Evolutionary conservation across 2,329 filamentous ascomycete species (phyloP), one percentile per base, ranked within the genome.

Genomic region (Plenodomus tracheiphilus): DNA sequence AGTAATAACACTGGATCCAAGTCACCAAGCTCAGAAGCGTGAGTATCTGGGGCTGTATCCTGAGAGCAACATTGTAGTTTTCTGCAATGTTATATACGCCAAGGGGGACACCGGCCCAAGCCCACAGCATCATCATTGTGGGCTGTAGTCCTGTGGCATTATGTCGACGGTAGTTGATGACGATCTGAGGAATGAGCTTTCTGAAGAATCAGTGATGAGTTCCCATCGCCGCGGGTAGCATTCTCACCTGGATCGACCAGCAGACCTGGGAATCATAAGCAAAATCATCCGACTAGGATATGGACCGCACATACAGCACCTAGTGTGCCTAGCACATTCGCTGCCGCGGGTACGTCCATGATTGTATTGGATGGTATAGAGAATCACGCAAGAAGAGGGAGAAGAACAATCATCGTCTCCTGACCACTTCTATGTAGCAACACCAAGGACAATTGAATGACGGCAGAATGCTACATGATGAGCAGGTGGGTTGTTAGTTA

Each of bases 61-160:
- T 70, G 1, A 83, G 62, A 2, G 81, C 79, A 35, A 82, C 62
- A 51, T 81, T 82, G 69, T 81, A 80, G 15, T 76, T 61, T 43
- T 77, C 74, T 1, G 79, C 78, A 30, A 83, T 81, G 54, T 82
- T 83, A 65, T 83, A 83, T 11, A 82, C 79, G 2, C 86, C 86
- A 0, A 89, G 74, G 0, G 85, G 85, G 0, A 88, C 81, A 0
- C 86, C 86, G 1, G 86, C 86, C 73, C 78, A 82, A 0, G 84
- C 83, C 80, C 86, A 89, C 2, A 88, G 76, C 65, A 89, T 80
- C 85, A 89, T 88, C 85, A 89, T 88, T 0, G 83, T 82, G 0
- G 82, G 79, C 41, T 88, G 85, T 0, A 89, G 75, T 0, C 85
- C 86, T 0, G 76, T 80, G 1, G 85, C 85, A 73, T 87, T 78